Evolutionary conservation across 2,329 filamentous ascomycete species (phyloP).

Genomic region (Colletotrichum echinochloae): DNA sequence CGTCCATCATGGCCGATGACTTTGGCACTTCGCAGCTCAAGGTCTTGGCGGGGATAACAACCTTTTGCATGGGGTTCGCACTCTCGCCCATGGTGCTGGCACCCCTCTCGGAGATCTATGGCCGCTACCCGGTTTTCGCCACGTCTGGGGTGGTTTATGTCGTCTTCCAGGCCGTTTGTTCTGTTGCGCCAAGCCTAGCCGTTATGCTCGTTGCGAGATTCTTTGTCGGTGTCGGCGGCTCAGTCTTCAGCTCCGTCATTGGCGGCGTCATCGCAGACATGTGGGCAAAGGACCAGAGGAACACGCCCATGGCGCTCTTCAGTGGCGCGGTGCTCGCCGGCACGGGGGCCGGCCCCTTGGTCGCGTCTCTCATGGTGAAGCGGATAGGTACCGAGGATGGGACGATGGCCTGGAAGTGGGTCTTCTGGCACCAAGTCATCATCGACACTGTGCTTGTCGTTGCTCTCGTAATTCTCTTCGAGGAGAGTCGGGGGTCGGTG

Average conservation of each 20-base stretch:
- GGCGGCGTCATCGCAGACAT: constrained; percentile 93
- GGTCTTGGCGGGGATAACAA: constrained; percentile 80
- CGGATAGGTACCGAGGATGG: constrained; percentile 58
- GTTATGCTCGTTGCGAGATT: constrained; percentile 84
- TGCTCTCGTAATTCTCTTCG: constrained; percentile 76
- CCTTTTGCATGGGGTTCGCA: constrained; percentile 84
- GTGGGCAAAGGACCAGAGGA: constrained; percentile 81
- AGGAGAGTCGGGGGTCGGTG: constrained; percentile 85
- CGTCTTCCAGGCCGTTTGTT: constrained; percentile 77
- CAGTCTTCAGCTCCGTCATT: constrained; percentile 87
- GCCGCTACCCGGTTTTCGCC: constrained; percentile 85
- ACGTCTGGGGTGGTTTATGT: constrained; percentile 79
- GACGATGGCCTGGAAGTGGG: constrained; percentile 73
- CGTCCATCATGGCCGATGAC: constrained; percentile 72
- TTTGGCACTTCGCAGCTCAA: constrained; percentile 75
- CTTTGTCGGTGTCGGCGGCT: constrained; percentile 80
- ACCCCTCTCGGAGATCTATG: constrained; percentile 89
- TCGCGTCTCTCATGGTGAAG: constrained; percentile 76
- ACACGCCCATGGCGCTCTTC: constrained; percentile 91
- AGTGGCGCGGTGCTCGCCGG: constrained; percentile 82
- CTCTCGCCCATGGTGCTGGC: constrained; percentile 89
- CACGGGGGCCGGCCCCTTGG: constrained; percentile 81
- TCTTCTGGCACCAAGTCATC: constrained; percentile 89
- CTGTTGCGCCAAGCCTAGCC: constrained; percentile 74
- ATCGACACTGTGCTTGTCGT: constrained; percentile 72